Base-by-base conservation (phyloP, 352 stramenopile species). In the Elongisporangium prolatum region DNA sequence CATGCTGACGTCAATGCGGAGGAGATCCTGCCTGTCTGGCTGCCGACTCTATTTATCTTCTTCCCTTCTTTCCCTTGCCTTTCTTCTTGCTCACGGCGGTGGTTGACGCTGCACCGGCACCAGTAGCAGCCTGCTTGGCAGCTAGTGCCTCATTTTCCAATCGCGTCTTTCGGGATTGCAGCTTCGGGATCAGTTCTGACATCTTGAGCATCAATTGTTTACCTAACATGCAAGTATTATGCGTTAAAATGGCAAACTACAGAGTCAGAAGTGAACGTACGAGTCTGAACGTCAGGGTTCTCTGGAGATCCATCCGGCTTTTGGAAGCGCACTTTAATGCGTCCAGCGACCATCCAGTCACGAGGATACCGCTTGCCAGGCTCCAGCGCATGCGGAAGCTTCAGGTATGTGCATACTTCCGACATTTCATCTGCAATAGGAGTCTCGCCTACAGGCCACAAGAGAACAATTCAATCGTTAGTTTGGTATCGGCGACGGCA, bases 161-260 rank as follows among this genome's bases (percentile, higher is more conserved):
- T 21, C 84, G 79, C 53, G 81, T 57, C 69, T 91, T 92, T 50
- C 86, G 79, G 16, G 80, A 88, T 60, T 92, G 81, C 38, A 94
- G 69, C 69, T 91, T 93, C 13, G 86, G 86, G 54, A 94, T 91
- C 8, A 94, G 69, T 62, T 94, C 84, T 6, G 75, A 84, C 84
- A 95, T 94, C 71, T 94, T 92, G 59, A 91, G 48, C 84, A 95
- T 92, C 40, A 93, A 59, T 10, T 72, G 63, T 67, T 90, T 93
- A 54, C 64, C 56, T 61, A 47, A 54, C n/a, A n/a, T n/a, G n/a
- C n/a, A n/a, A n/a, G n/a, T n/a, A n/a, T n/a, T n/a, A n/a, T n/a
- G n/a, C n/a, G n/a, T n/a, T n/a, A n/a, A n/a, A n/a, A n/a, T n/a
- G n/a, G n/a, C n/a, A n/a, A 22, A 14, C 4, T 40, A 17, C 24